Evolutionary conservation across 2,329 filamentous ascomycete species (phyloP), one percentile per base, ranked within the genome.

Genomic region (Epichloe brachyelytri): DNA sequence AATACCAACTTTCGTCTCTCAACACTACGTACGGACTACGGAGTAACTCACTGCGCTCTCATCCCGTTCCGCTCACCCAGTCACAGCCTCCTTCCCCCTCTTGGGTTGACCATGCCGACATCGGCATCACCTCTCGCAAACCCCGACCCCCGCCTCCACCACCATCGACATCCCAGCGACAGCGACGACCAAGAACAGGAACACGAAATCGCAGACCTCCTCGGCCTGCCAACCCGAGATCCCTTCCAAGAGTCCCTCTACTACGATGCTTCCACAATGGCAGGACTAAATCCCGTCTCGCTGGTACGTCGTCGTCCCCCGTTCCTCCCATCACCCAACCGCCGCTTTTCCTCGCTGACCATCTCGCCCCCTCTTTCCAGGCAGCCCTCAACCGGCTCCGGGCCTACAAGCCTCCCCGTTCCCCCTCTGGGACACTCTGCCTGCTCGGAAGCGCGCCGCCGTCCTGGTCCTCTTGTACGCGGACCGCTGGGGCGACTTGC

Each of bases 391-490:
- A 77, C 51, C 75, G 80, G 53, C 70, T 85, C 51, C 74, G 79
- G 49, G 72, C 79, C 50, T 84, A 80, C 63, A 74, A 70, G 52
- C 74, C 81, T 17, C 80, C 80, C 68, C 77, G 2, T 82, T 83
- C 58, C 71, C 80, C 11, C 63, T 77, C 52, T 85, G 82, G 81
- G 76, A 82, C 60, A 68, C 68, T 19, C 71, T 85, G 30, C 80
- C 81, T 2, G 67, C 76, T 14, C 78, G 73, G 56, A 79, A 87
- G 55, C 81, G 89, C 57, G 91, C 91, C 14, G 90, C 91, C 22
- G 91, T 97, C 40, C 71, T 97, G 50, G 77, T 97, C 46, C 76
- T 97, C 49, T 77, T 97, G 1, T 96, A 93, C 64, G 88, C 89
- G 37, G 91, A 96, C 66, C 77, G 78, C 43, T 74, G 77, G 55